These are phyloP conservation scores for Amanita brunnescens DNA, from an alignment of 768 basidiomycete genomes.

Conservation along the genomic window DNA sequence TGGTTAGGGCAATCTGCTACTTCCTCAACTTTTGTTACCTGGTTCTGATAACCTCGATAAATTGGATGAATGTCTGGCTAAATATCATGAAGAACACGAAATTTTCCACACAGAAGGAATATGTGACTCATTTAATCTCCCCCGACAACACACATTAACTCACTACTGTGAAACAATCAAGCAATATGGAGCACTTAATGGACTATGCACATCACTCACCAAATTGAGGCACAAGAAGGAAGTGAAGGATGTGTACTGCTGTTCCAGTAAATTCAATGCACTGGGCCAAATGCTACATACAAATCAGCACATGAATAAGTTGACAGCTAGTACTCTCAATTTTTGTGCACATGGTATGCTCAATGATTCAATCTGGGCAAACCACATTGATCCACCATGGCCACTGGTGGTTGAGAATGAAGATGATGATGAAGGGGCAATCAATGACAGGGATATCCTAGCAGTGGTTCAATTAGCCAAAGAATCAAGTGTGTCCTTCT, in stretches of 20 bases:
- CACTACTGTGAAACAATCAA: background rate
- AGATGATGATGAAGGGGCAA: background rate
- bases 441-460: background rate
- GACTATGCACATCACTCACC: background rate
- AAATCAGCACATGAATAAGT: conserved; percentile 7
- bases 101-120: conserved; percentile 14
- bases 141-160: background rate
- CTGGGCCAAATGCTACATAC: conserved; percentile 8
- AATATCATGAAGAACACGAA: conserved; percentile 15
- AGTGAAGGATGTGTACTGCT: background rate
- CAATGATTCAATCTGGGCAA: background rate
- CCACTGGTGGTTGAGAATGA: background rate
- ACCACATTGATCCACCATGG: no score
- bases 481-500: background rate
- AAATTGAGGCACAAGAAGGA: background rate
- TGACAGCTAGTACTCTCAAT: background rate
- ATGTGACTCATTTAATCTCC: background rate
- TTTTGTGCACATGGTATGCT: background rate
- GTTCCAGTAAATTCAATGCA: conserved; percentile 1
- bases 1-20: conserved; percentile 15
- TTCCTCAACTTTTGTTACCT: conserved; percentile 27
- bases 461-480: background rate
- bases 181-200: background rate
- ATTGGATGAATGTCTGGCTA: conserved; percentile 11
- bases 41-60: conserved; percentile 11